Conservation (phyloP, 1,284 basidiomycete genomes). For the Cryptococcus sp. region DNA sequence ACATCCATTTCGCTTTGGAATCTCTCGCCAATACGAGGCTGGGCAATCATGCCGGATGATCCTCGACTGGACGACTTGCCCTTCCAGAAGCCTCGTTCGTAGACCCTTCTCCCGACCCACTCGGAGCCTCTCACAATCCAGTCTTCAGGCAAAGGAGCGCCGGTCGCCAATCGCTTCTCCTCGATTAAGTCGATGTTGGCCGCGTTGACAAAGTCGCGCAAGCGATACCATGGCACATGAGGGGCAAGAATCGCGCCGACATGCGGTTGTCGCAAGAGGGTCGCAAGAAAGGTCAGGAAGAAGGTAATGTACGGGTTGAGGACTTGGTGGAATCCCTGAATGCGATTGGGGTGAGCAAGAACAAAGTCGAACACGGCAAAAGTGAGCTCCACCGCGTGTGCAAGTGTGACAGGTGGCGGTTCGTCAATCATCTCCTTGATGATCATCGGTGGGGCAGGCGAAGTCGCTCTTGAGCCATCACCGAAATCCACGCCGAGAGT, state of each 20-base stretch:
- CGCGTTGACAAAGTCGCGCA: conserved; percentile 65
- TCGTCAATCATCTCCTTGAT: conserved; percentile 3
- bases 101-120: conserved; percentile 86
- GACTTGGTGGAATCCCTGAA: conserved; percentile 64
- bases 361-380: conserved; percentile 76
- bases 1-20: conserved; percentile 74
- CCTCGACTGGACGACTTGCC: conserved; percentile 48
- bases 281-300: conserved; percentile 83
- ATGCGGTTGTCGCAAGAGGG: conserved; percentile 66
- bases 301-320: conserved; percentile 86
- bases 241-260: conserved; percentile 69
- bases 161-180: conserved; percentile 58
- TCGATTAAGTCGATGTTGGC: conserved; percentile 60
- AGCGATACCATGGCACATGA: conserved; percentile 78
- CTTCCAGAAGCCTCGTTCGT: conserved; percentile 87
- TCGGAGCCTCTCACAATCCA: conserved; percentile 94
- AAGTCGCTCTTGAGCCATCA: conserved; percentile 1
- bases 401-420: conserved; percentile 64
- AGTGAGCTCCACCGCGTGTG: conserved; percentile 72
- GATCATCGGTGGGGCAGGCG: not conserved
- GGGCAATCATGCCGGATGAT: conserved; percentile 57
- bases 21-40: conserved; percentile 49
- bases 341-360: conserved; percentile 63
- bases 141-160: conserved; percentile 80
- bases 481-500: not conserved